Evolutionary conservation across 495 filamentous ascomycete species (phyloP), one percentile per base, ranked within the genome.

Genomic region (Parmelia sp.): DNA sequence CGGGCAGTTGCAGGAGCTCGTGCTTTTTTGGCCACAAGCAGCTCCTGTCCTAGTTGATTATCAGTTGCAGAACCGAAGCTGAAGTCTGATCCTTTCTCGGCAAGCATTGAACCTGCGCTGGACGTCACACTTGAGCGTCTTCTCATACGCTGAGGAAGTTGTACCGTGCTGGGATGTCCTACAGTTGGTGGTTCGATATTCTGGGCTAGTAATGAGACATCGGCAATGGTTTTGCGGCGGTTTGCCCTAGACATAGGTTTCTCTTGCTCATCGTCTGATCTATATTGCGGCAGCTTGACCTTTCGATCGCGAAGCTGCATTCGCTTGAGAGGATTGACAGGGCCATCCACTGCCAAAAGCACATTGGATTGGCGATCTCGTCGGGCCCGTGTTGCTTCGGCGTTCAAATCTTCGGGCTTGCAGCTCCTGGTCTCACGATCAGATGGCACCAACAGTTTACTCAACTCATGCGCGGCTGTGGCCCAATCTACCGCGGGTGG

Each of bases 401-500:
- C 82, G 66, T 86, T 84, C 36, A 96, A 78, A 25, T 96, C 91
- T 69, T 92, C 86, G 9, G 82, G 79, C n/a, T 77, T 86, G 70
- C 80, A 90, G 74, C 90, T 96, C 31, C 73, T 79, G 0, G 86
- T 90, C 72, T 90, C 83, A 14, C 90, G 80, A 66, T 85, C 77
- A 14, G 75, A 76, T 2, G 94, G 94, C 57, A 96, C 88, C 33
- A 97, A 83, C 7, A 92, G 73, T 71, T 90, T 92, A 69, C 84
- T 89, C 21, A 97, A 73, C 70, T 96, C 92, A 69, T 86, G 81
- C 0, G 91, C 80, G 19, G 91, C 91, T 47, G 86, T 84, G 2
- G 88, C 86, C 94, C 95, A 97, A 47, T 85, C 79, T 0, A 97
- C 87, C 33, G 91, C 86, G 9, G 90, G 89, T 2, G 88, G 81